Percentiles rank a stretch among this genome's conserved stretches.
phyloP scores from a whole-genome alignment of 257 asterid species.

The Catharanthus roseus region DNA sequence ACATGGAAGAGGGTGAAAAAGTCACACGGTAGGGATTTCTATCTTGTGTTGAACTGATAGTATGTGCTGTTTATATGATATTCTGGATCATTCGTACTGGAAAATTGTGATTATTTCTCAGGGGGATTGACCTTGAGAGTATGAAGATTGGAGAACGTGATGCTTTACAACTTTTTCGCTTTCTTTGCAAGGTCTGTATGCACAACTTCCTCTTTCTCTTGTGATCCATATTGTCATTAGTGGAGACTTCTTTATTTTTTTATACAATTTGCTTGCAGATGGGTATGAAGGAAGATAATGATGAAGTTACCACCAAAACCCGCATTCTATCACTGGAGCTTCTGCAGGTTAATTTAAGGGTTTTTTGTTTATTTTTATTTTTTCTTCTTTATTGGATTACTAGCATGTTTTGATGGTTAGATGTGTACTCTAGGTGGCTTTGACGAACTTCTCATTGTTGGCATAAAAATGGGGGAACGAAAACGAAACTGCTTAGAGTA shows the following conservation, averaged over 20 bases:
- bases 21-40: conserved; percentile 55
- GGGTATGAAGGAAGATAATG: conserved; percentile 97
- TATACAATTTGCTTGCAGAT: conserved; percentile 53
- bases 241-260: conserved; percentile 23
- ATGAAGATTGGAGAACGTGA: conserved; percentile 77
- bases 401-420: background rate
- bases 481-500: background rate
- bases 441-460: background rate
- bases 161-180: conserved; percentile 91
- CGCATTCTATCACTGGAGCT: conserved; percentile 96
- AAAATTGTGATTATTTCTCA: conserved; percentile 25
- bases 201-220: conserved; percentile 12
- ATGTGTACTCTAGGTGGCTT: background rate
- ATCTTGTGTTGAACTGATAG: conserved; percentile 9
- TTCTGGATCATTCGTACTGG: conserved; percentile 26
- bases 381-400: background rate
- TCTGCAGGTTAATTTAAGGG: conserved; percentile 64
- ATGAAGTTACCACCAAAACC: conserved; percentile 80
- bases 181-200: conserved; percentile 93
- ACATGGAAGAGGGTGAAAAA: conserved; percentile 88
- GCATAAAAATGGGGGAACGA: background rate
- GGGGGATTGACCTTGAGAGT: conserved; percentile 72
- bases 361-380: too few species aligned
- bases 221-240: conserved; percentile 18
- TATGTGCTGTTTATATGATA: background rate